These are phyloP conservation scores for Teratosphaeria viscida DNA, from an alignment of 2,329 filamentous ascomycete species.

Conservation along the genomic window DNA sequence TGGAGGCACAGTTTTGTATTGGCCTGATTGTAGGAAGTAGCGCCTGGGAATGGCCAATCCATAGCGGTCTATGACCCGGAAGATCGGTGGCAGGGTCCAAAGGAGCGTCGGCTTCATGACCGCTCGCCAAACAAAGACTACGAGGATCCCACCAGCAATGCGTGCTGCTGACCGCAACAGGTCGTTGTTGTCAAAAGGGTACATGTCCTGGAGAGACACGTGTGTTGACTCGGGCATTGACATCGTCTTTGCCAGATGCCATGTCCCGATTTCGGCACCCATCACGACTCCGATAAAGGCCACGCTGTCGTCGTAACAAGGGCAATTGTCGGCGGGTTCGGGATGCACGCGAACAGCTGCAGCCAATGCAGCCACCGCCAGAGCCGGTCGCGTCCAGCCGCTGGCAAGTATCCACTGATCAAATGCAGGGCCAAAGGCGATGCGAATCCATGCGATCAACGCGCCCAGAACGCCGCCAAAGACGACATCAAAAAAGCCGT, in stretches of 20 bases:
- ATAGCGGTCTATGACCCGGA: constrained; percentile 70
- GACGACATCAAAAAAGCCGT: constrained; percentile 86
- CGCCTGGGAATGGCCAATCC: constrained; percentile 74
- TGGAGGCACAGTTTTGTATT: constrained; percentile 76
- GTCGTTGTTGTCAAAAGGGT: constrained; percentile 47
- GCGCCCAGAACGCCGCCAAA: constrained; percentile 70
- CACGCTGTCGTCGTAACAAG: constrained; percentile 41
- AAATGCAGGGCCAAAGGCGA: constrained; percentile 46
- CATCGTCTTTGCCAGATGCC: constrained; percentile 50
- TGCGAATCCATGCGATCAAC: constrained; percentile 47
- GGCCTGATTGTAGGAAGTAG: constrained; percentile 74
- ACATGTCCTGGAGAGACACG: constrained; percentile 6
- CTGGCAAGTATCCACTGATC: constrained; percentile 61
- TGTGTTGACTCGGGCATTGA: not conserved
- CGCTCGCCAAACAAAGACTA: constrained; percentile 84
- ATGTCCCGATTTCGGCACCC: constrained; percentile 70
- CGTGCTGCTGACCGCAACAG: constrained; percentile 53
- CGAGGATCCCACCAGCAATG: constrained; percentile 66
- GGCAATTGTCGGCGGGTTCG: constrained; percentile 85
- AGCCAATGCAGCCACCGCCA: constrained; percentile 57
- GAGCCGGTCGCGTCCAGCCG: constrained; percentile 52
- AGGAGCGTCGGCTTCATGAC: constrained; percentile 77
- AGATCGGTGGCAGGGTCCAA: constrained; percentile 69
- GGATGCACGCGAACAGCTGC: constrained; percentile 80
- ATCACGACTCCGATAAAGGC: constrained; percentile 58